phyloP scores from a whole-genome alignment of 2,329 filamentous ascomycete genomes.

The Alternaria conjuncta region DNA sequence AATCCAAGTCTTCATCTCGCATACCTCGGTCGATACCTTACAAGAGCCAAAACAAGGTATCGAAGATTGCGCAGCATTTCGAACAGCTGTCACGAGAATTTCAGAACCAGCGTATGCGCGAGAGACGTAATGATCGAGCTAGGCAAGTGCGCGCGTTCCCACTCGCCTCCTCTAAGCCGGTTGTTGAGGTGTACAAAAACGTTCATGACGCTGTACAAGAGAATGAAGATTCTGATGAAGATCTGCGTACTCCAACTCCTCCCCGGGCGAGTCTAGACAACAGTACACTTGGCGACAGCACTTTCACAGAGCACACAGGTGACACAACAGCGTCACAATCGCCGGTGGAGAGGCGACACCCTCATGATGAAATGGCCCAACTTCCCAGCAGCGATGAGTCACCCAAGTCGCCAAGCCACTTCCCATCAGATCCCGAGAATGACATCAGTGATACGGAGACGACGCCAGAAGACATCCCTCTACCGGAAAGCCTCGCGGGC shows the following conservation, averaged over 20 bases:
- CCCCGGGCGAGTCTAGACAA: constrained; percentile 44
- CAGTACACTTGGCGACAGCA: constrained; percentile 47
- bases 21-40: constrained; percentile 80
- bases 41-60: constrained; percentile 76
- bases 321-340: constrained; percentile 41
- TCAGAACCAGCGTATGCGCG: constrained; percentile 88
- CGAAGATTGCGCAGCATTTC: constrained; percentile 91
- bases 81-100: constrained; percentile 97
- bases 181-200: constrained; percentile 94
- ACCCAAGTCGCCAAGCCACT: constrained; percentile 37
- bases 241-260: constrained; percentile 50
- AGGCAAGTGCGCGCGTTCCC: constrained; percentile 82
- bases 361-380: constrained; percentile 16
- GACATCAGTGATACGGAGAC: constrained; percentile 74
- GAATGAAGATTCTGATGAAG: constrained; percentile 70
- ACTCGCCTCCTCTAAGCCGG: constrained; percentile 89
- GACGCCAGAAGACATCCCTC: constrained; percentile 70
- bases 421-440: constrained; percentile 60
- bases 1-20: constrained; percentile 67
- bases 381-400: constrained; percentile 34
- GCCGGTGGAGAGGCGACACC: constrained; percentile 41
- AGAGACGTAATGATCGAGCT: constrained; percentile 80
- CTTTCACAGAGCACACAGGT: constrained; percentile 41
- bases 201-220: constrained; percentile 92
- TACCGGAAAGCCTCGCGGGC: constrained; percentile 67